These are phyloP conservation scores for Globisporangium mamillatum DNA, from an alignment of 352 stramenopile genomes.

Conservation along the genomic window DNA sequence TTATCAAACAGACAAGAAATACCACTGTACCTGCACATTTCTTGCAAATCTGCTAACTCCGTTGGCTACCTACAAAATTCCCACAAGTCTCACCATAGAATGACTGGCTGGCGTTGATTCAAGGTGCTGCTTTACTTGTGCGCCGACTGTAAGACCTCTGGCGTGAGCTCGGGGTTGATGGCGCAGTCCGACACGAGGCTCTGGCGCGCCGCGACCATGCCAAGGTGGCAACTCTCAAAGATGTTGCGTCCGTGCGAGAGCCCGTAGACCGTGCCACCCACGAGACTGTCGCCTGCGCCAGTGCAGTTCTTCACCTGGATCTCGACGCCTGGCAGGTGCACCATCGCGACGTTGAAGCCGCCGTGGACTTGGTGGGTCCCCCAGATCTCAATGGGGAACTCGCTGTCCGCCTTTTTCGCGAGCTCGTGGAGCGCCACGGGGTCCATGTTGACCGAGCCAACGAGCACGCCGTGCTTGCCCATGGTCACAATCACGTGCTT, in stretches of 20 bases:
- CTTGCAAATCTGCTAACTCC: not conserved
- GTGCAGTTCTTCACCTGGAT: constrained; percentile 71
- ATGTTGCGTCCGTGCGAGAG: constrained; percentile 60
- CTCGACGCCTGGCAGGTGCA: constrained; percentile 58
- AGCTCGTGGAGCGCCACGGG: constrained; percentile 25
- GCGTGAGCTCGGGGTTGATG: constrained; percentile 54
- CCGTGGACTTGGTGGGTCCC: constrained; percentile 50
- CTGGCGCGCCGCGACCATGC: constrained; percentile 70
- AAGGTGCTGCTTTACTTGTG: not conserved
- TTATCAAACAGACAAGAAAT: not conserved
- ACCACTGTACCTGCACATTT: not conserved
- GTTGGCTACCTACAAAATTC: not conserved
- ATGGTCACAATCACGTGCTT: constrained; percentile 81
- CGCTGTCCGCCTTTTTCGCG: constrained; percentile 19
- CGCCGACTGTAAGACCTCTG: constrained; percentile 25
- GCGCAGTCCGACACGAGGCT: constrained; percentile 64
- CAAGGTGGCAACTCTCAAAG: constrained; percentile 64
- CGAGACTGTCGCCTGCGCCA: constrained; percentile 69
- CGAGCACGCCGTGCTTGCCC: constrained; percentile 68
- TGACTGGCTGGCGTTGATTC: not conserved
- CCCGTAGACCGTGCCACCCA: constrained; percentile 75
- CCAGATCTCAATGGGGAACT: constrained; percentile 54
- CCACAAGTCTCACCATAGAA: not conserved
- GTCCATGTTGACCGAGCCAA: constrained; percentile 61
- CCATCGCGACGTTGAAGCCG: constrained; percentile 43